phyloP scores from a whole-genome alignment of 129 eudicot genomes.

The Sambucus nigra region DNA sequence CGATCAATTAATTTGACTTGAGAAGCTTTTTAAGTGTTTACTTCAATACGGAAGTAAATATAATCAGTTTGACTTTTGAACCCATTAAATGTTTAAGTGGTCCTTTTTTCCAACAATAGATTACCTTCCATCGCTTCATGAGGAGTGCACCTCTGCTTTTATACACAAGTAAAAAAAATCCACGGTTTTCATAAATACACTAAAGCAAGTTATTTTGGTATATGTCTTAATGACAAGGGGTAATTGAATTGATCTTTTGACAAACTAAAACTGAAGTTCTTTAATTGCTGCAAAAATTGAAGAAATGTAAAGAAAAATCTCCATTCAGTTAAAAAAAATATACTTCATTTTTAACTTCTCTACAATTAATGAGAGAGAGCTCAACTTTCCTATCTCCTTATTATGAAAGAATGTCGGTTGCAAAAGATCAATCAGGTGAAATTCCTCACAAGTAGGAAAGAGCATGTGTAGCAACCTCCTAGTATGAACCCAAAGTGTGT shows the following conservation, averaged over 20 bases:
- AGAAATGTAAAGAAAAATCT: neutral
- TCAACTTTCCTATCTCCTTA: neutral
- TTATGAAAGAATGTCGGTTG: neutral
- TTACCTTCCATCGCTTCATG: neutral
- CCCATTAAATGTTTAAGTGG: too few relatives aligned
- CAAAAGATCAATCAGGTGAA: neutral
- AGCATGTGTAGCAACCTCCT: neutral
- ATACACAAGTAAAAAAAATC: neutral
- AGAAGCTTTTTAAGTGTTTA: neutral
- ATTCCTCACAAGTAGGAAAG: neutral
- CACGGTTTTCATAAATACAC: neutral
- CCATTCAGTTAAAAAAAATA: neutral
- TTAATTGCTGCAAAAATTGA: neutral
- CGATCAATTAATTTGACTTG: neutral
- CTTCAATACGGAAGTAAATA: neutral
- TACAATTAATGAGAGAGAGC: neutral
- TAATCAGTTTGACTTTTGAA: too few relatives aligned
- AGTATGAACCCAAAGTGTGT: neutral
- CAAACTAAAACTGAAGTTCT: neutral
- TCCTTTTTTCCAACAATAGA: neutral
- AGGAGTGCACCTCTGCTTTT: neutral
- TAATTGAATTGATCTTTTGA: neutral
- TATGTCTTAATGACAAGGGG: neutral
- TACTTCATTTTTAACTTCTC: neutral
- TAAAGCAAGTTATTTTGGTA: too few relatives aligned